phyloP scores from a whole-genome alignment of 768 basidiomycete species.

The Epithele typhae region DNA sequence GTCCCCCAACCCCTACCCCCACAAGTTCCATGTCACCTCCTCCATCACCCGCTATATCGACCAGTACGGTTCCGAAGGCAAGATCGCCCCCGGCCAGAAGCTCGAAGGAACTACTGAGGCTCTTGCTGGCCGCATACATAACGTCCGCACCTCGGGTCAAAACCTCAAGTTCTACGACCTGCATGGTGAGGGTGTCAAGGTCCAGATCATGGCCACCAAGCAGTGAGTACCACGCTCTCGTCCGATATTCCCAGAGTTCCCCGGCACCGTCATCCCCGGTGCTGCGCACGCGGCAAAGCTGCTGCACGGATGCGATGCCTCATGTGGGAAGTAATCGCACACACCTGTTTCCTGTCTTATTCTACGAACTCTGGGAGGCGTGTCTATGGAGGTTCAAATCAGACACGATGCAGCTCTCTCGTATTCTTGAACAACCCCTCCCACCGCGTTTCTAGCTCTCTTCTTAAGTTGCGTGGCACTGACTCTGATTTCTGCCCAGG shows the following conservation, averaged over 20 bases:
- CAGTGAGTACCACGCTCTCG: conserved; percentile 41
- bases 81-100: conserved; percentile 63
- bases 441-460: no score
- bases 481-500: conserved; percentile 34
- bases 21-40: conserved; percentile 91
- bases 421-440: no score
- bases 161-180: conserved; percentile 95
- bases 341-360: no score
- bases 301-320: no score
- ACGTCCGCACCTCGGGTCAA: conserved; percentile 74
- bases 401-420: no score
- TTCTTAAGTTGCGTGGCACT: conserved; percentile 28
- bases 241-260: not conserved
- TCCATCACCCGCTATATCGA: conserved; percentile 74
- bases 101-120: conserved; percentile 53
- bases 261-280: no score
- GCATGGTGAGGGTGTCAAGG: conserved; percentile 85
- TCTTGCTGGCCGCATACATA: conserved; percentile 89
- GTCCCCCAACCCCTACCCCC: conserved; percentile 92
- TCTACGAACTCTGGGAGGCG: no score
- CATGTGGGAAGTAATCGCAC: no score
- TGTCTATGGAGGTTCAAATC: no score
- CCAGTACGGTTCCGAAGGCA: conserved; percentile 68
- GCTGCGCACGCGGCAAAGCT: no score
- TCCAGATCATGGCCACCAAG: conserved; percentile 91